Evolutionary conservation across 805 yeast species (phyloP), one percentile per base, ranked within the genome.

Genomic region (Lipomyces starkeyi): DNA sequence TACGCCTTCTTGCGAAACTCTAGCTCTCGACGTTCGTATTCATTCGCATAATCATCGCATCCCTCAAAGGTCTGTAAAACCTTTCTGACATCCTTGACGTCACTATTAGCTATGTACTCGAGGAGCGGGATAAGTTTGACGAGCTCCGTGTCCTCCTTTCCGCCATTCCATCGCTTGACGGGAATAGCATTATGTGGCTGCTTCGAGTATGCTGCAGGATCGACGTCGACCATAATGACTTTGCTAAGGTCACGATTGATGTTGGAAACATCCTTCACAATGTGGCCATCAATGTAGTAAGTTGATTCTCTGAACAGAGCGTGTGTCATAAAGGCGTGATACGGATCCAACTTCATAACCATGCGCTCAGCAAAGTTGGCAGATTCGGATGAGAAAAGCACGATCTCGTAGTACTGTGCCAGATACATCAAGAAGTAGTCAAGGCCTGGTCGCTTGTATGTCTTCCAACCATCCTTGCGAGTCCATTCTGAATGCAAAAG

Each of bases 391-490:
- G 94, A 87, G 78, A 95, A 95, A 59, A 96, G 82, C 63, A 95
- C 98, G 77, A 95, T 89, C 82, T 95, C 99, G 80, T 94, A 95
- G 83, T 93, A 94, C 81, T 91, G 97, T 7, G 97, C 91, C 74
- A 95, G 83, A 80, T 95, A 95, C 35, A 97, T 97, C 77, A 95
- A 82, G 81, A 95, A 95, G 83, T 95, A 95, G 80, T 96, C 99
- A 69, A 92, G 88, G 71, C 99, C 99, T 43, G 99, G 98, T 83
- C 99, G 91, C 84, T 95, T 95, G 37, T 97, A 98, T 17, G 98
- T 94, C 82, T 95, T 89, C 99, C 99, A 95, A 64, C 99, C 99
- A 77, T 87, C 84, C 79, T 91, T 87, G 73, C 91, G 87, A 66
- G 91, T 86, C 99, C 99, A 95, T 71, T 90, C 91, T 53, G 97